Percentiles rank a stretch among this genome's conserved stretches.
Conservation (phyloP, 225 moss, liverwort and hornwort genomes). For the Pleurozium schreberi region DNA sequence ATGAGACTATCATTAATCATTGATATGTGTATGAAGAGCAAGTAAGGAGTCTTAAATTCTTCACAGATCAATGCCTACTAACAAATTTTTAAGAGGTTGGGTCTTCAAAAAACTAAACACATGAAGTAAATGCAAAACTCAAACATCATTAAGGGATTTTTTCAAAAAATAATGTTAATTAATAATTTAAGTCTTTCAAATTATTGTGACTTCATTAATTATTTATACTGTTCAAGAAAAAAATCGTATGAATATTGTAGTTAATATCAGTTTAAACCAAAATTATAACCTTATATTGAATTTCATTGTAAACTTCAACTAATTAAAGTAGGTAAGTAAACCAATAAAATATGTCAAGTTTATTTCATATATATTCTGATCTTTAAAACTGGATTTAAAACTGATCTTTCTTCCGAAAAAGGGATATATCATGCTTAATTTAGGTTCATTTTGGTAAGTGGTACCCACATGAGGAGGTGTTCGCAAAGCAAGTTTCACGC, state of each 20-base stretch:
- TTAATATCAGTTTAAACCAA: background rate
- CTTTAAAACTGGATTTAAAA: too few relatives aligned
- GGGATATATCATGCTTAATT: too few relatives aligned
- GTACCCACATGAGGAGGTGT: too few relatives aligned
- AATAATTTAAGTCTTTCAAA: background rate
- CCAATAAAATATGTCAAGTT: background rate
- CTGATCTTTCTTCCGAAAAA: background rate
- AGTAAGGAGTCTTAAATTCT: background rate
- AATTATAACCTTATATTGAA: background rate
- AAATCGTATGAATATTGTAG: accelerated
- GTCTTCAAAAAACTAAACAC: accelerated
- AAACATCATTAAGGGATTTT: too few relatives aligned
- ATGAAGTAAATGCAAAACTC: background rate
- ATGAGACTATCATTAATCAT: background rate
- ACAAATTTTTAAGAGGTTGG: accelerated
- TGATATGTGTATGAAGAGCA: background rate
- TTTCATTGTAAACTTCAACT: background rate
- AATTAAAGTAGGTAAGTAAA: background rate
- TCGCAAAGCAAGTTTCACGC: too few relatives aligned
- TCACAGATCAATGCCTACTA: too few relatives aligned
- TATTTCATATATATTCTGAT: too few relatives aligned
- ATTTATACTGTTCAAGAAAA: background rate
- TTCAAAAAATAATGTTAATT: too few relatives aligned
- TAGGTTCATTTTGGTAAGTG: too few relatives aligned
- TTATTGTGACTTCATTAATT: accelerated